A percentile compares a stretch with the other conserved stretches of the same genome.
phyloP scores from a whole-genome alignment of 371 early-diverging fungal species.

The Mucor indicus region DNA sequence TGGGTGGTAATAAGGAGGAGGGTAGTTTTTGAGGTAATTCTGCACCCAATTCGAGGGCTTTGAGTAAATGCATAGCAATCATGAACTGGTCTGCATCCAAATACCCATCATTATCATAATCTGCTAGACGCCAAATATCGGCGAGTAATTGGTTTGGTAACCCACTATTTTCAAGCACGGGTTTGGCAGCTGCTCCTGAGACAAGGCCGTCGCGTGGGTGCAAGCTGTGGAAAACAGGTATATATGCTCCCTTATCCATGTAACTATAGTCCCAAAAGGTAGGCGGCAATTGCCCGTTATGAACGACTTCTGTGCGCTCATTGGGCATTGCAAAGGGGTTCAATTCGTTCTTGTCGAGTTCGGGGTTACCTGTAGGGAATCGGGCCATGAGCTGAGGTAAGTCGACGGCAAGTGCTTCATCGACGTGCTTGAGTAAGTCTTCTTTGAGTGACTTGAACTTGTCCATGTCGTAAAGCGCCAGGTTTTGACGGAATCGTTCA shows the following conservation, averaged over 20 bases:
- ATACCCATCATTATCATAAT: conserved; percentile 69
- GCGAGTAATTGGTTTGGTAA: conserved; percentile 53
- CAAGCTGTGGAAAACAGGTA: conserved; percentile 20
- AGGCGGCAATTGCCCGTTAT: conserved; percentile 26
- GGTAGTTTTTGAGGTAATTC: conserved; percentile 51
- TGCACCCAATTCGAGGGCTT: conserved; percentile 47
- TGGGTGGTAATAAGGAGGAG: conserved; percentile 29
- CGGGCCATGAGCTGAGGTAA: conserved; percentile 64
- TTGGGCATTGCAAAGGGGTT: conserved; percentile 47
- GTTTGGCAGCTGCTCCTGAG: conserved; percentile 54
- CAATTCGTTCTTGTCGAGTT: conserved; percentile 38
- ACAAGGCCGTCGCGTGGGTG: conserved; percentile 59
- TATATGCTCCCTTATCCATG: conserved; percentile 39
- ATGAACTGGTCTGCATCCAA: conserved; percentile 66
- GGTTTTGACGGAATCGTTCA: conserved; percentile 50
- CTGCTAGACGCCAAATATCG: conserved; percentile 66
- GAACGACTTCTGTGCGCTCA: not conserved
- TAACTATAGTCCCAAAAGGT: conserved; percentile 49
- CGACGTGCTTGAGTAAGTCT: conserved; percentile 53
- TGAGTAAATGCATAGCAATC: conserved; percentile 61
- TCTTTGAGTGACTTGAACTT: conserved; percentile 68
- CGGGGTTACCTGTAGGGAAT: conserved; percentile 57
- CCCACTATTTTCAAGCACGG: conserved; percentile 55
- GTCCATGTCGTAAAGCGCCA: conserved; percentile 63
- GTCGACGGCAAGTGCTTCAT: conserved; percentile 61